Conservation (phyloP, 2,329 filamentous ascomycete species). For the Claviceps citrina region DNA sequence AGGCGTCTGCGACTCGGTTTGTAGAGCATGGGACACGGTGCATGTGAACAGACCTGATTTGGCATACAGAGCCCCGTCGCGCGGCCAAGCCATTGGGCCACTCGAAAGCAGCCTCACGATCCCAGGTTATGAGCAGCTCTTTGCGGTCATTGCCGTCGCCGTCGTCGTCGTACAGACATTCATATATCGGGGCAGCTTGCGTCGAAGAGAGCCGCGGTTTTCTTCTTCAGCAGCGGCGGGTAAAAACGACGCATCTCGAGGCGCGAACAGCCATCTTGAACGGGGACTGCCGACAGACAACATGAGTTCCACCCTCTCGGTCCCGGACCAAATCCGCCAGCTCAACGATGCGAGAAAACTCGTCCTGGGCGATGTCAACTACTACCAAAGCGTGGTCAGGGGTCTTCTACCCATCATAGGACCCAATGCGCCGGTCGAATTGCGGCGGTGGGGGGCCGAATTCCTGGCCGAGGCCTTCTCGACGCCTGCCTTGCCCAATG, state of each 20-base stretch:
- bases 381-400: slow-evolving; percentile 84
- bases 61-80: slow-evolving; percentile 1
- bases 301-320: slow-evolving; percentile 37
- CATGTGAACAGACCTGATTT: slow-evolving; percentile 2
- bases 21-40: slow-evolving; percentile 3
- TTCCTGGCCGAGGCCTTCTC: slow-evolving; percentile 94
- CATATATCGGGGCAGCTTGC: not conserved
- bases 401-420: slow-evolving; percentile 86
- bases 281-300: slow-evolving; percentile 23
- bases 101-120: not conserved
- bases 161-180: slow-evolving; percentile 1
- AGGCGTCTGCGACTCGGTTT: not conserved
- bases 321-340: slow-evolving; percentile 68
- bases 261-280: not conserved
- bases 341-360: slow-evolving; percentile 82
- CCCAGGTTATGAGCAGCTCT: slow-evolving; percentile 1
- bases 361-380: slow-evolving; percentile 69
- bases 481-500: slow-evolving; percentile 62
- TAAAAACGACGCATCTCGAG: not conserved
- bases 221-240: not conserved
- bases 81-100: not conserved
- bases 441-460: slow-evolving; percentile 90
- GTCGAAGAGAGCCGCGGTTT: not conserved
- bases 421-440: slow-evolving; percentile 55
- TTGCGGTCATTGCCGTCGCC: not conserved